These are phyloP conservation scores for Aspergillus niger DNA, from an alignment of 2,329 filamentous ascomycete species.

Conservation along the genomic window DNA sequence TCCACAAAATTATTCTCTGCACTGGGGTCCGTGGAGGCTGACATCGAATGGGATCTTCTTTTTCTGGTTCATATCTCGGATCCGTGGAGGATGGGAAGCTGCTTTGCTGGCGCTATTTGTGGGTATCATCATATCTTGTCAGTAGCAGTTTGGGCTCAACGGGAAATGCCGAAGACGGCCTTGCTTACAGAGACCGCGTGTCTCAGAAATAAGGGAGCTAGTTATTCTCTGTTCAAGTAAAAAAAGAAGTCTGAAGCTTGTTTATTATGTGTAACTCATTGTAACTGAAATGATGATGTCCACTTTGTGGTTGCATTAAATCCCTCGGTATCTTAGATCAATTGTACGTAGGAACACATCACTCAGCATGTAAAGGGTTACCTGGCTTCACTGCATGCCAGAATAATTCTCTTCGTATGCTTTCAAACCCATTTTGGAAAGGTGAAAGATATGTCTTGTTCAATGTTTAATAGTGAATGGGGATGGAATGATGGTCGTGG, in stretches of 20 bases:
- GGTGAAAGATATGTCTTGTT: too few relatives aligned
- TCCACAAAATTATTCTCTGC: conserved; percentile 36
- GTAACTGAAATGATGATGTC: conserved; percentile 1
- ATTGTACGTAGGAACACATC: too few relatives aligned
- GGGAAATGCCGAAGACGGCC: conserved; percentile 28
- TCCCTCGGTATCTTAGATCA: too few relatives aligned
- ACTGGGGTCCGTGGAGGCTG: conserved; percentile 36
- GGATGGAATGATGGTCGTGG: too few relatives aligned
- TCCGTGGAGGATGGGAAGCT: conserved; percentile 39
- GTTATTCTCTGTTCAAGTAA: conserved; percentile 14
- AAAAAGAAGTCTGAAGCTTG: conserved; percentile 26
- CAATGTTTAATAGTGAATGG: too few relatives aligned
- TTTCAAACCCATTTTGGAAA: too few relatives aligned
- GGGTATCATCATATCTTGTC: conserved; percentile 30
- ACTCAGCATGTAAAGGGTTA: too few relatives aligned
- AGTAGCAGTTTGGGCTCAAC: conserved; percentile 26
- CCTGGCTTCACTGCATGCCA: too few relatives aligned
- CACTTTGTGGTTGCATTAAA: not conserved
- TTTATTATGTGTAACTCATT: not conserved
- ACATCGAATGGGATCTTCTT: conserved; percentile 30
- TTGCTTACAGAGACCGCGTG: conserved; percentile 25
- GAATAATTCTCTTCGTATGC: too few relatives aligned
- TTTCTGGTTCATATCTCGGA: conserved; percentile 37
- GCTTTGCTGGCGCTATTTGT: conserved; percentile 38
- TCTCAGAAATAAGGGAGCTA: conserved; percentile 36